Conservation (phyloP, 2,329 filamentous ascomycete genomes). For the Fusarium marasasianum region DNA sequence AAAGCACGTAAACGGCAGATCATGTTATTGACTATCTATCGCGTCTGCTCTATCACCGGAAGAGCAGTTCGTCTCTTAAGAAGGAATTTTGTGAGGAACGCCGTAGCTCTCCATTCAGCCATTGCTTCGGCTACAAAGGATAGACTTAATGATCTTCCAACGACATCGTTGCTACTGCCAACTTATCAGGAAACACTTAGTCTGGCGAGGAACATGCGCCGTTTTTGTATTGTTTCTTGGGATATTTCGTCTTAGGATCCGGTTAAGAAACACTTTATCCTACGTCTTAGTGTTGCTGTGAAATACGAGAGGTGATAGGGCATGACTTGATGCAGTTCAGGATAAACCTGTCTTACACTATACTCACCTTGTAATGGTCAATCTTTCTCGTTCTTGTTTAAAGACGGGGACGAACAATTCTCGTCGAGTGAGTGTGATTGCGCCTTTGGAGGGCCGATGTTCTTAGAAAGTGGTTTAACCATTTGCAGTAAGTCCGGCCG, state of each 20-base stretch:
- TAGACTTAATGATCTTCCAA: background rate
- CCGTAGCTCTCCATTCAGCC: rapidly evolving
- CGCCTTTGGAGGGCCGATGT: background rate
- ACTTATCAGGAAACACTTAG: background rate
- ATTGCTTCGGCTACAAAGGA: background rate
- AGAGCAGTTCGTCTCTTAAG: background rate
- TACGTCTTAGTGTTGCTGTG: background rate
- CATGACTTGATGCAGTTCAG: background rate
- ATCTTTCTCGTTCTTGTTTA: background rate
- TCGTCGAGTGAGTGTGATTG: background rate
- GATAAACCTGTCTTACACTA: background rate
- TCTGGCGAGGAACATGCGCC: background rate
- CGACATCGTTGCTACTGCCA: background rate
- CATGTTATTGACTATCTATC: background rate
- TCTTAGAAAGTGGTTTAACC: background rate
- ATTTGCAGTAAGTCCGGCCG: background rate
- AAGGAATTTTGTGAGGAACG: background rate
- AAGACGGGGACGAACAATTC: background rate
- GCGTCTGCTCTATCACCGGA: background rate
- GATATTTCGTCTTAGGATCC: background rate
- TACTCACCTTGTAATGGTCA: background rate
- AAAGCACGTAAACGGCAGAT: background rate
- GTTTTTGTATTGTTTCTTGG: background rate
- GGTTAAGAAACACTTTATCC: background rate
- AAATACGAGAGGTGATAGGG: background rate